phyloP scores from a whole-genome alignment of 495 filamentous ascomycete species.

The Lasiosphaeria ovina region DNA sequence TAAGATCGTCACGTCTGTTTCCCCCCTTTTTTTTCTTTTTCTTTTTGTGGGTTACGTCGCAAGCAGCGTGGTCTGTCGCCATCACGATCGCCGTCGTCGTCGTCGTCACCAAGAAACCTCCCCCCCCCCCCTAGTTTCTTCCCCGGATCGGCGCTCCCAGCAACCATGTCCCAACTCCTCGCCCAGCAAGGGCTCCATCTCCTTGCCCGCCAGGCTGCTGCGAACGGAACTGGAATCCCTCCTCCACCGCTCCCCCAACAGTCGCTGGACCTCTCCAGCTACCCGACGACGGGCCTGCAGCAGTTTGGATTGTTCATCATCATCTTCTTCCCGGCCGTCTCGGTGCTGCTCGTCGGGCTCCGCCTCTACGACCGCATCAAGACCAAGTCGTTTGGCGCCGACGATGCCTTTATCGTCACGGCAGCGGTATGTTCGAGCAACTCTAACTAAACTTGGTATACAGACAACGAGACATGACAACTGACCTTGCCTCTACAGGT shows the following conservation, averaged over 20 bases:
- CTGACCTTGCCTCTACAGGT: neutral
- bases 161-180: conserved; percentile 5
- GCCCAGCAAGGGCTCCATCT: conserved; percentile 1
- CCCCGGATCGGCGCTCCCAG: neutral
- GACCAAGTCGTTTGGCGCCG: conserved; percentile 19
- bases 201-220: conserved; percentile 6
- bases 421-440: conserved; percentile 7
- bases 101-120: too few species aligned
- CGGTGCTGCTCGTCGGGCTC: conserved; percentile 24
- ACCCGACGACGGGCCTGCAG: conserved; percentile 30
- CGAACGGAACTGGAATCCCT: neutral
- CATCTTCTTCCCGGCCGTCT: conserved; percentile 29
- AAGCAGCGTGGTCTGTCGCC: neutral
- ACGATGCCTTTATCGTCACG: conserved; percentile 13
- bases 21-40: neutral
- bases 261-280: conserved; percentile 11
- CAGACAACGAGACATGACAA: too few species aligned
- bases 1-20: neutral
- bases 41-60: neutral
- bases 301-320: conserved; percentile 28
- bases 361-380: conserved; percentile 29
- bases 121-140: too few species aligned
- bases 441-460: too few species aligned
- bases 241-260: conserved; percentile 4
- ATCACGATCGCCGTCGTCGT: too few species aligned